Base-by-base conservation (phyloP, 78 protist genomes). In the Dictyostelium citrinum region DNA sequence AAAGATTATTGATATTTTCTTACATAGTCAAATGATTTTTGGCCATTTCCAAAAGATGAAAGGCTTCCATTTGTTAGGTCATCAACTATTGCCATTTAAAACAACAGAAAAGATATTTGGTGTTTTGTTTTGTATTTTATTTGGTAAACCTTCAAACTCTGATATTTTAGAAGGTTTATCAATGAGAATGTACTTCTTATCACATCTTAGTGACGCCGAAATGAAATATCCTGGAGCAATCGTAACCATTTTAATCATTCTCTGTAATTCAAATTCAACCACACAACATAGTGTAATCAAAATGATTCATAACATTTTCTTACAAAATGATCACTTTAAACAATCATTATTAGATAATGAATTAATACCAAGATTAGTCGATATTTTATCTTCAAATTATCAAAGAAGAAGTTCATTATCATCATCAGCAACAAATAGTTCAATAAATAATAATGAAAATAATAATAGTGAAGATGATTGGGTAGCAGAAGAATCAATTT, bases 21-120 rank as follows among this genome's bases (percentile, higher is more conserved):
- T 91, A 6, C 82, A 84, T n/a, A 67, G 85, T 78, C 67, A 75
- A 20, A 68, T 58, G 4, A 84, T 91, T 24, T 35, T 10, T 31
- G n/a, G 33, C 3, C 83, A 75, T n/a, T 91, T 91, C 39, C 82
- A 83, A 51, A 72, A 77, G 68, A 61, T 91, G 83, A 91, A 91
- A 41, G 95, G 95, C 12, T 91, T 84, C 90, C 95, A 91, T 55
- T 45, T 91, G 27, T 41, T 91, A 1, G 90, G 90, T 82, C 72
- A 81, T 5, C 86, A 78, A 60, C 27, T 91, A 9, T 31, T 37
- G 16, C 60, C 83, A 3, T 83, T 74, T 27, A 24, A 72, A 29
- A 76, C 80, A 16, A 55, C 95, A 2, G 95, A 91, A 11, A 71
- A 91, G 33, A 61, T 84, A 10, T 91, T 91, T 80, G 91, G 91